Base-by-base conservation (phyloP, 108 stramenopile genomes). In the Parietichytrium sp. region DNA sequence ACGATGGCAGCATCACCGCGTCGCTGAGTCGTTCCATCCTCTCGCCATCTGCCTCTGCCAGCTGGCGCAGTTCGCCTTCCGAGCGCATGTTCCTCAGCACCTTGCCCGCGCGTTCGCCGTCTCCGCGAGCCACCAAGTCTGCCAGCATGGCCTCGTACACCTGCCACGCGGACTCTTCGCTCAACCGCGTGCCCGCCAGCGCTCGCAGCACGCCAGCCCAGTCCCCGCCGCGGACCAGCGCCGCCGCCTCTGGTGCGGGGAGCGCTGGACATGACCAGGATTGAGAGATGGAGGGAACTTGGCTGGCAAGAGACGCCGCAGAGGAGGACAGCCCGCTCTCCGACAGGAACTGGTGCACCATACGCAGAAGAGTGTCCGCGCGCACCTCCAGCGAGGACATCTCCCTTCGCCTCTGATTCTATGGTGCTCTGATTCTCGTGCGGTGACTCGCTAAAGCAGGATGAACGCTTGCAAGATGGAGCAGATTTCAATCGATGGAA, bases 301-400 rank as follows among this genome's bases (percentile, higher is more conserved):
- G 38, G 8, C 8, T 20, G 10, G 36, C 61, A 6, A 72, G 61
- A 16, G 61, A 20, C n/a, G 50, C 48, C 26, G 89, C 54, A 16
- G 88, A 83, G 30, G 45, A 47, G 29, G 36, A 49, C 48, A 91
- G 78, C 38, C 86, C 79, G 50, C 88, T 55, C 49, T 91, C 91
- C 84, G 85, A 52, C 48, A 89, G 52, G 49, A 89, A 91, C 78
- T 91, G 91, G 13, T 89, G 83, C 80, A 90, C 85, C 20, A 91
- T 81, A 29, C 87, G 52, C 36, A 89, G 48, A 31, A 91, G 87
- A 48, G 89, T 88, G 36, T 51, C 48, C n/a, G 86, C 78, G 47
- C 88, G 89, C 13, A 90, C 83, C 49, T 90, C 89, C 49, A 88
- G 23, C 36, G n/a, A 54, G 54, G 16, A 33, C 8, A n/a, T n/a